Percentiles rank a stretch among this genome's conserved stretches.
Evolutionary conservation across 139 green algal genomes (phyloP).

Genomic region (Microglena sp.): DNA sequence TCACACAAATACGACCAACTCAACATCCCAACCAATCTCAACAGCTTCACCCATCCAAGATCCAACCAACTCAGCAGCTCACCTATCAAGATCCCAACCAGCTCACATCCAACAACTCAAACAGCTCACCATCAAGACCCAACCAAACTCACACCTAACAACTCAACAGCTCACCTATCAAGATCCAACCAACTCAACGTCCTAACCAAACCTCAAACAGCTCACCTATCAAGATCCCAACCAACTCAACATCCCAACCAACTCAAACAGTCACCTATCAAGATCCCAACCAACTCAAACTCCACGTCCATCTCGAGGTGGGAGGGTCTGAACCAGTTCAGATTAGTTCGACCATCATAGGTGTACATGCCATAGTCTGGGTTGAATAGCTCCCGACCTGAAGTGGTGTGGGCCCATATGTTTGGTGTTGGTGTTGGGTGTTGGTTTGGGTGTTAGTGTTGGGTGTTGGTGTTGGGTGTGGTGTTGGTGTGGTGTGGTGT

Average conservation of each 20-base stretch:
- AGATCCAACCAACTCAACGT: not conserved
- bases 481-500: too few species aligned
- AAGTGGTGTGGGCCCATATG: too few species aligned
- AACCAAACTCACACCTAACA: not conserved
- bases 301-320: slow-evolving; percentile 50
- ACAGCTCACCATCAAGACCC: not conserved
- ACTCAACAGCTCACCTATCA: not conserved
- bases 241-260: slow-evolving; percentile 35
- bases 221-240: slow-evolving; percentile 73
- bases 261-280: slow-evolving; percentile 49
- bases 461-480: too few species aligned
- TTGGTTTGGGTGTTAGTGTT: too few species aligned
- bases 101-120: too few species aligned
- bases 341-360: slow-evolving; percentile 35
- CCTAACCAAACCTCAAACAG: not conserved
- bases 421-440: too few species aligned
- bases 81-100: slow-evolving; percentile 41
- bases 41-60: slow-evolving; percentile 57
- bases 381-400: slow-evolving; percentile 59
- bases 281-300: slow-evolving; percentile 77
- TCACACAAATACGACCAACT: too few species aligned
- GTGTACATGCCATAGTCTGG: slow-evolving; percentile 79
- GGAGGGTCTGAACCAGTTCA: slow-evolving; percentile 44
- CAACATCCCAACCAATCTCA: not conserved
- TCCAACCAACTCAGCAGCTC: slow-evolving; percentile 81